Conservation (phyloP, 371 early-diverging fungal genomes). For the Actinomortierella ambigua region DNA sequence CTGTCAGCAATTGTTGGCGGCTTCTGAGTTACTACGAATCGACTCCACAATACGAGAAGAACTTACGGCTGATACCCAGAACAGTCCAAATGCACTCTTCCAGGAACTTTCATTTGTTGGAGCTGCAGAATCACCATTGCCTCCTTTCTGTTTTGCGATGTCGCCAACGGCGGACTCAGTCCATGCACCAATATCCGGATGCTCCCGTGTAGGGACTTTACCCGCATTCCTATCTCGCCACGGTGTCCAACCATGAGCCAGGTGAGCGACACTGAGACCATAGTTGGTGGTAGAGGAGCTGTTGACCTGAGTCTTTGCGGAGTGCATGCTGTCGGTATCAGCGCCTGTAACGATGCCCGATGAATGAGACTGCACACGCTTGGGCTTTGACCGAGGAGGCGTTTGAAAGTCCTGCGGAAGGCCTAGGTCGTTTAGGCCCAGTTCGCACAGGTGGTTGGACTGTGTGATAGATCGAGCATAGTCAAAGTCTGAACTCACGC, state of each 20-base stretch:
- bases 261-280: not conserved
- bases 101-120: conserved; percentile 16
- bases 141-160: not conserved
- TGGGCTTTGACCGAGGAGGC: not conserved
- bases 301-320: too few species aligned
- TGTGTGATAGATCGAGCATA: too few species aligned
- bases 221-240: conserved; percentile 6
- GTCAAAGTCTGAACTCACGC: not conserved
- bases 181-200: not conserved
- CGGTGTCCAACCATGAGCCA: conserved; percentile 18
- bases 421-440: not conserved
- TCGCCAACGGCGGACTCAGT: conserved; percentile 5
- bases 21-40: too few species aligned
- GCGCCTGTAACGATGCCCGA: not conserved
- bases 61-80: conserved; percentile 40
- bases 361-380: conserved; percentile 16
- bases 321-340: not conserved
- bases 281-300: too few species aligned
- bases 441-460: not conserved
- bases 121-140: not conserved
- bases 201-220: too few species aligned
- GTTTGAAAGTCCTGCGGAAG: not conserved
- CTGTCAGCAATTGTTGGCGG: too few species aligned
- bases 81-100: conserved; percentile 36
- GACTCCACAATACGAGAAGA: not conserved